Evolutionary conservation across 2,329 filamentous ascomycete species (phyloP).

Genomic region (Neofusicoccum laricinum): DNA sequence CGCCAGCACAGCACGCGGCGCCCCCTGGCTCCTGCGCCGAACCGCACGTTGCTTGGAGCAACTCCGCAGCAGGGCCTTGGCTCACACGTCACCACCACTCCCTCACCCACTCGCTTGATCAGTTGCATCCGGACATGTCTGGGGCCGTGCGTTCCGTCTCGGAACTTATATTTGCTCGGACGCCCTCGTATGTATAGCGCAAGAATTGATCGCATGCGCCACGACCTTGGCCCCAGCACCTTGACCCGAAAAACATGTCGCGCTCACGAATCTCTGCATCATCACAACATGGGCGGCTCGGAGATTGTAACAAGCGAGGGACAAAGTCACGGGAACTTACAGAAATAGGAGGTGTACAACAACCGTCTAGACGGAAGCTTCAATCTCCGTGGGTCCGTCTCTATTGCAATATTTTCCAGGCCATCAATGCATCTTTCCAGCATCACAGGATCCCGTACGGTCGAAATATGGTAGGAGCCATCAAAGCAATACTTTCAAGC

Average conservation of each 20-base stretch:
- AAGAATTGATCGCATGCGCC: not conserved
- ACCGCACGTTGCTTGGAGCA: constrained; percentile 4
- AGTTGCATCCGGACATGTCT: not conserved
- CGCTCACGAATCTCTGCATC: too few species aligned
- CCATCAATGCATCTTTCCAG: too few species aligned
- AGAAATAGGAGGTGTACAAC: too few species aligned
- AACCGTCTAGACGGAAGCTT: too few species aligned
- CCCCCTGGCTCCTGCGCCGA: not conserved
- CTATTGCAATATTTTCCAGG: too few species aligned
- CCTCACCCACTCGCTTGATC: not conserved
- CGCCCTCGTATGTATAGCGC: too few species aligned
- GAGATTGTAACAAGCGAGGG: too few species aligned
- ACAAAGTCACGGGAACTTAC: too few species aligned
- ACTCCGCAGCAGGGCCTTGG: not conserved
- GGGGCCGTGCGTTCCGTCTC: not conserved
- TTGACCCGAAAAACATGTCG: not conserved
- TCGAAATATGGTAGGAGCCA: too few species aligned
- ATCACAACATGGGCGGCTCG: too few species aligned
- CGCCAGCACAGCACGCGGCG: not conserved
- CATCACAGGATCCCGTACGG: too few species aligned
- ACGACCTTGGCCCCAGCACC: not conserved
- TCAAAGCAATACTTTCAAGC: not conserved
- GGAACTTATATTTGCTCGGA: not conserved
- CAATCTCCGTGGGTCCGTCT: too few species aligned
- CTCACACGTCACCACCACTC: not conserved